Percentiles rank a stretch among this genome's conserved stretches.
Evolutionary conservation across 2,329 filamentous ascomycete genomes (phyloP).

Genomic region (Diplodia intermedia): DNA sequence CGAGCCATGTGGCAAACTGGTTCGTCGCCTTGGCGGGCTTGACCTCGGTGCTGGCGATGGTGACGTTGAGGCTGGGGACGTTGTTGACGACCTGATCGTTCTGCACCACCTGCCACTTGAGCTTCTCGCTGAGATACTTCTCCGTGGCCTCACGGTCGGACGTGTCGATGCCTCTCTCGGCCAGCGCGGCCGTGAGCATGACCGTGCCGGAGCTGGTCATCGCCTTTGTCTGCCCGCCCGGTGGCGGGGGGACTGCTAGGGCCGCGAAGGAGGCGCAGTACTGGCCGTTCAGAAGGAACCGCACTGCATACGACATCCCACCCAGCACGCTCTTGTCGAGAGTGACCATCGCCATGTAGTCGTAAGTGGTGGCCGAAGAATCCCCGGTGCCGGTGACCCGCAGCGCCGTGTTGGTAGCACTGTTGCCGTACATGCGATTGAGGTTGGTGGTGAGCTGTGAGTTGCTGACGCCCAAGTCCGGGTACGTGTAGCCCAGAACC

Average conservation of each 20-base stretch:
- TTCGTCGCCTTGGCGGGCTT: slow-evolving; percentile 36
- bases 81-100: slow-evolving; percentile 41
- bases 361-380: background rate
- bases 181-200: slow-evolving; percentile 45
- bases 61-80: slow-evolving; percentile 46
- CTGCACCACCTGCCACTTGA: slow-evolving; percentile 47
- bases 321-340: slow-evolving; percentile 37
- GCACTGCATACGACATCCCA: slow-evolving; percentile 46
- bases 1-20: slow-evolving; percentile 3
- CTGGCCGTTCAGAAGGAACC: slow-evolving; percentile 41
- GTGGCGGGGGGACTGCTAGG: slow-evolving; percentile 38
- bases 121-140: slow-evolving; percentile 45
- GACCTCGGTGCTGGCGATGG: slow-evolving; percentile 43
- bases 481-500: slow-evolving; percentile 46
- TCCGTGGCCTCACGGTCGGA: slow-evolving; percentile 44
- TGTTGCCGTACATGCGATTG: slow-evolving; percentile 4
- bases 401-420: background rate
- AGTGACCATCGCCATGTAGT: slow-evolving; percentile 15
- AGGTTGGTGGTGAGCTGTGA: background rate
- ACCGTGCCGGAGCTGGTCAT: slow-evolving; percentile 39
- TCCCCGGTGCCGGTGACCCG: background rate
- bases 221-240: slow-evolving; percentile 37
- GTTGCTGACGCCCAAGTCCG: slow-evolving; percentile 41
- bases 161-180: slow-evolving; percentile 43
- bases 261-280: slow-evolving; percentile 46